Conservation (phyloP, 345 rosid species). For the Populus tremula region DNA sequence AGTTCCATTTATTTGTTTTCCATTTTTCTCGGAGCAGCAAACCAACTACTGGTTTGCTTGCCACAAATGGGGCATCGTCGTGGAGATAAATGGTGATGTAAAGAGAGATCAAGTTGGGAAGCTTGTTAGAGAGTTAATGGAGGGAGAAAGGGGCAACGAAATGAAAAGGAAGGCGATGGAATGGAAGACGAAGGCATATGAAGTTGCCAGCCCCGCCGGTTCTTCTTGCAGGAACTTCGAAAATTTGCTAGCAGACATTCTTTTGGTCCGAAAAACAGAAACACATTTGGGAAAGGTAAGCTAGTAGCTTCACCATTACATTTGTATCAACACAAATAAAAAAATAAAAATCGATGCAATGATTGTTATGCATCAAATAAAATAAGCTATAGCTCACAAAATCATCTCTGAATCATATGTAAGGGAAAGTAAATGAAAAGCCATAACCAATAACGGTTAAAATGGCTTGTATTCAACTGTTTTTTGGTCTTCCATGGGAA, state of each 20-base stretch:
- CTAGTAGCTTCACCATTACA: background rate
- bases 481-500: too few species aligned
- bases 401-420: too few species aligned
- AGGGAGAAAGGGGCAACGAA: background rate
- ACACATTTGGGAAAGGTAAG: background rate
- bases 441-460: background rate
- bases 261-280: background rate
- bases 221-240: background rate
- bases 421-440: background rate
- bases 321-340: background rate
- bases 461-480: too few species aligned
- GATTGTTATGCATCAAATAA: background rate
- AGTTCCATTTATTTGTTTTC: slow-evolving; percentile 4
- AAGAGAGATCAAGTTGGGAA: slow-evolving; percentile 6
- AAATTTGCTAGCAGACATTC: background rate
- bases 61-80: background rate
- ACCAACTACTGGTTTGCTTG: slow-evolving; percentile 9
- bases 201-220: background rate
- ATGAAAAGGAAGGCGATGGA: background rate
- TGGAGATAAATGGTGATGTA: background rate
- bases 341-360: too few species aligned
- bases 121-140: background rate
- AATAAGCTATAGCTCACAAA: too few species aligned
- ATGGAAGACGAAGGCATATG: background rate
- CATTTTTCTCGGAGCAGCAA: background rate